phyloP scores from a whole-genome alignment of 371 early-diverging fungal species.

The Mortierella sp. region DNA sequence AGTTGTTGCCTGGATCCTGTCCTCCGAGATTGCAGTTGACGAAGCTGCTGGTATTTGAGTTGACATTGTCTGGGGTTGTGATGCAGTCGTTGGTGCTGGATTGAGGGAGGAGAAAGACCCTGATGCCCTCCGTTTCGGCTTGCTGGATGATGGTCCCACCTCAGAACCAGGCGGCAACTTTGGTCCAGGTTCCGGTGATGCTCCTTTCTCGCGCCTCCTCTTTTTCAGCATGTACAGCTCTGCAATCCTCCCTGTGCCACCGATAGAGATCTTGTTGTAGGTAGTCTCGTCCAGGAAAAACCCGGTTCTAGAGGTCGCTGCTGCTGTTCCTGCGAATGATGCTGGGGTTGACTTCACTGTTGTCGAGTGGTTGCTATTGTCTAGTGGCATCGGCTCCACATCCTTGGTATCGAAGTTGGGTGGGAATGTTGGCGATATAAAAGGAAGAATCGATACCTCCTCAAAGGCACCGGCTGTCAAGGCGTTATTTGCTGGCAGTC shows the following conservation, averaged over 20 bases:
- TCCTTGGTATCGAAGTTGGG: not conserved
- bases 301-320: not conserved
- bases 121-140: not conserved
- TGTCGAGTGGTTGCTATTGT: not conserved
- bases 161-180: not conserved
- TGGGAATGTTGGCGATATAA: slow-evolving; percentile 14
- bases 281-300: slow-evolving; percentile 11
- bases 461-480: not conserved
- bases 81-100: not conserved
- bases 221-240: slow-evolving; percentile 7
- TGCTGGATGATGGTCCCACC: not conserved
- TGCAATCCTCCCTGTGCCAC: slow-evolving; percentile 9
- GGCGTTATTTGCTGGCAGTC: not conserved
- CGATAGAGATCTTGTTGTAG: slow-evolving; percentile 13
- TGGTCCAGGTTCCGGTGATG: not conserved
- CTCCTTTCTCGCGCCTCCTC: not conserved
- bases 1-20: not conserved
- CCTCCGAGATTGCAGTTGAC: not conserved
- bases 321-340: not conserved
- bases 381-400: not conserved
- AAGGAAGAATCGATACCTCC: not conserved
- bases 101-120: not conserved
- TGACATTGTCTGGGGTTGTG: not conserved
- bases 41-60: not conserved
- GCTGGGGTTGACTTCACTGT: not conserved